These are phyloP conservation scores for Talaromyces proteolyticus DNA, from an alignment of 495 filamentous ascomycete species.

Conservation along the genomic window DNA sequence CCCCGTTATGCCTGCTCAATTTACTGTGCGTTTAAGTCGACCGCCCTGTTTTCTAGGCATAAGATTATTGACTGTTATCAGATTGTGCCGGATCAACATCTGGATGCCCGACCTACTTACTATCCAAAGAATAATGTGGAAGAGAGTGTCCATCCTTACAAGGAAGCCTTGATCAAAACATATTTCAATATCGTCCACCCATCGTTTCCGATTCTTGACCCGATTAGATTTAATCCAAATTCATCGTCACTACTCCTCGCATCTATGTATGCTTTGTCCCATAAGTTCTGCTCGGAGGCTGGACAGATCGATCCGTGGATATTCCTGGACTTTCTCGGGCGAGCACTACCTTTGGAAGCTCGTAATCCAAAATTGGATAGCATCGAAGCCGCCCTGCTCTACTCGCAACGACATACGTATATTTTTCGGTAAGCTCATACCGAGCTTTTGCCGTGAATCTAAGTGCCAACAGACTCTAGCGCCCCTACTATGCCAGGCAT, in stretches of 20 bases:
- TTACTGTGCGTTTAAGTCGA: too few relatives aligned
- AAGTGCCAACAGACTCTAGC: too few relatives aligned
- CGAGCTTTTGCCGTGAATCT: too few relatives aligned
- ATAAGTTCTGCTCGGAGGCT: too few relatives aligned
- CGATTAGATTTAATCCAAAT: too few relatives aligned
- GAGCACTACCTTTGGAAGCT: neutral
- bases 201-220: conserved; percentile 72
- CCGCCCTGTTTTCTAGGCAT: neutral
- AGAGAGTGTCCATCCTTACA: neutral
- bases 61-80: neutral
- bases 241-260: too few relatives aligned
- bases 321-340: neutral
- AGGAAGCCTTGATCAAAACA: conserved; percentile 55
- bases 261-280: too few relatives aligned
- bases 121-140: neutral
- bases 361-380: neutral
- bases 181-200: conserved; percentile 78
- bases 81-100: neutral
- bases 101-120: neutral
- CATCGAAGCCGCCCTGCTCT: neutral
- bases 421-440: too few relatives aligned
- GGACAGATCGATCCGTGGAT: too few relatives aligned
- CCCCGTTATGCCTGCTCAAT: too few relatives aligned
- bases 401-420: neutral
- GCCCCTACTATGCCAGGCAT: neutral